Base-by-base conservation (phyloP, 2,329 filamentous ascomycete species). In the Phialocephala subalpina region DNA sequence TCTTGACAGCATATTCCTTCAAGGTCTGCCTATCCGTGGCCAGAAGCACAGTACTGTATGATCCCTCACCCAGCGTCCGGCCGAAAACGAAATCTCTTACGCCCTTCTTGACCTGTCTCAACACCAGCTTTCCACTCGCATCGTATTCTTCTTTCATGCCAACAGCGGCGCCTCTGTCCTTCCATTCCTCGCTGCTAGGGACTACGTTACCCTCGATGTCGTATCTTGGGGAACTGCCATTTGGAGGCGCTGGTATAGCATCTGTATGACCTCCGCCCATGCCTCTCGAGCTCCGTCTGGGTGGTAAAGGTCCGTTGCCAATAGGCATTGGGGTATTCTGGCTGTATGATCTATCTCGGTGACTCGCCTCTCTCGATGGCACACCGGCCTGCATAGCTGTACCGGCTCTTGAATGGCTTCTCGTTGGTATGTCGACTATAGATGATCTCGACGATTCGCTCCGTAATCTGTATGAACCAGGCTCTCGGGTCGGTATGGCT, bases 1-100 rank as follows among this genome's bases (percentile, higher is more conserved):
- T 95, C 79, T 99, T 99, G 81, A 99, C 94, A 29, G 96, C 96
- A 76, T 98, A 98, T 78, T 99, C 95, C 75, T 97, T 97, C 65
- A 97, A 82, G 0, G 93, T 97, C 78, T 97, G 93, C 67, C 95
- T 90, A 79, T 99, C 96, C 3, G 94, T 97, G 42, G 94, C 96
- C 60, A 96, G 88, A 70, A 96, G 89, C 42, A 99, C 96, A 9
- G 94, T 97, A 76, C 95, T 98, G 85, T 99, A 99, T 6, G 96
- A 99, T 29, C 96, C 96, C 80, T 99, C 96, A 65, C 96, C 96
- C 1, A 99, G 84, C 2, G 95, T 90, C 62, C 92, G 87, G 27
- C 94, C 94, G 80, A 99, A 99, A 42, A 90, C 91, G 79, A 99
- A 99, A 81, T 99, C 96, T 71, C 96, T 92, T 53, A 99, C 96